These are phyloP conservation scores for Rhynchosporium agropyri DNA, from an alignment of 2,329 filamentous ascomycete genomes.

Conservation along the genomic window DNA sequence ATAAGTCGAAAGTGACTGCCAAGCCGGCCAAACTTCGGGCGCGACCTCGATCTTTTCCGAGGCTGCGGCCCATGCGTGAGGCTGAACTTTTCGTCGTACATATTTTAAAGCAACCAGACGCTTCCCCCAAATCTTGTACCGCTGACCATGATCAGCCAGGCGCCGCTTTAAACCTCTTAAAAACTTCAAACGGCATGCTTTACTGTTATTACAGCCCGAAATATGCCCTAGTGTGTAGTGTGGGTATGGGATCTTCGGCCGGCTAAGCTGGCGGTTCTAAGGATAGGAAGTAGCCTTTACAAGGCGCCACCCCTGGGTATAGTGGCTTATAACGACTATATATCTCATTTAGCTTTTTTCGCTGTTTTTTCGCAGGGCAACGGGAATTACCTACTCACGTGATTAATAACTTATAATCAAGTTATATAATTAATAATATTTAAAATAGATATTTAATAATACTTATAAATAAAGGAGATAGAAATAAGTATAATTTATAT, in stretches of 20 bases:
- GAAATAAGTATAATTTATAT: too few species aligned
- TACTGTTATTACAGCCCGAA: background rate
- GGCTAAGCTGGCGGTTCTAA: background rate
- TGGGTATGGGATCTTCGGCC: background rate
- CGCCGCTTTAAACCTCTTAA: background rate
- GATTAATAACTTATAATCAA: too few species aligned
- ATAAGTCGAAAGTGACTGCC: background rate
- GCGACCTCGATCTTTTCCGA: background rate
- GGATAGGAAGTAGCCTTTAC: background rate
- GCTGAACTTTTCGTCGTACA: background rate
- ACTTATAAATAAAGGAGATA: too few species aligned
- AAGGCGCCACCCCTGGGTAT: background rate
- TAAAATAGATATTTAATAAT: too few species aligned
- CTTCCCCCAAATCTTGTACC: background rate
- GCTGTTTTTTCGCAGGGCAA: too few species aligned
- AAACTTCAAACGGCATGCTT: background rate
- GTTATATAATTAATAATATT: too few species aligned
- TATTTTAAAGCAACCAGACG: background rate
- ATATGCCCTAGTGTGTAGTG: background rate
- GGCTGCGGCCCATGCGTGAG: background rate
- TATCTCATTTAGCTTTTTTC: too few species aligned
- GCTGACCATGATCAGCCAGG: background rate
- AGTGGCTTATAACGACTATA: too few species aligned
- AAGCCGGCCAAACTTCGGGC: slow-evolving; percentile 2
- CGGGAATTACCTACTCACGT: too few species aligned